Evolutionary conservation across 1,284 basidiomycete species (phyloP), one percentile per base, ranked within the genome.

Genomic region (Filobasidium uniguttulatum): DNA sequence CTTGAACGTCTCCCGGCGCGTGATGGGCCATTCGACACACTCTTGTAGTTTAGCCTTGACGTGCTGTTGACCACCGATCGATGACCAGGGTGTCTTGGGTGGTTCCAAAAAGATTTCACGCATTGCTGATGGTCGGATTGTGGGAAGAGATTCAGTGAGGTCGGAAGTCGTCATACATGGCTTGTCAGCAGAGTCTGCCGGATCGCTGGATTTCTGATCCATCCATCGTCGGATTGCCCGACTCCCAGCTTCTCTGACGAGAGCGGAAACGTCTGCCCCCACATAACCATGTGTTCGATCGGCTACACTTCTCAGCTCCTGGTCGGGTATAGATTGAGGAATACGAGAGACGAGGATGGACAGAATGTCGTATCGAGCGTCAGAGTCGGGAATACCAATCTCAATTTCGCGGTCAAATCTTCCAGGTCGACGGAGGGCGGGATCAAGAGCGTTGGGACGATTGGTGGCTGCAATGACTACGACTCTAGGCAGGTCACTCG

Each of bases 381-480:
- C 76, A 1, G 80, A 79, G 61, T 90, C 86, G 1, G 94, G 94
- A 29, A 98, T 80, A 31, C 89, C 93, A 58, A 98, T 91, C 67
- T 99, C 94, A 37, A 99, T 87, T 68, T 98, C 94, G 56, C 88
- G 75, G 66, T 99, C 94, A 60, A 99, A 93, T 55, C 94, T 74
- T 1, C 94, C 94, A 3, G 94, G 94, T 29, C 94, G 73, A 45
- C 94, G 74, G 36, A 99, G 72, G 0, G 94, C 94, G 26, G 91
- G 93, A 67, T 99, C 94, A 53, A 99, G 88, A 4, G 90, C 85
- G 64, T 98, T 97, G 3, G 90, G 93, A 30, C 94, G 75, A 67
- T 99, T 98, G 1, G 94, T 98, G 0, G 94, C 94, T 1, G 88
- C 94, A 54, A 99, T 86, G 19, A 99, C 87, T 3, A 98, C 83